phyloP scores from a whole-genome alignment of 768 basidiomycete genomes.

The Cyathus striatus region DNA sequence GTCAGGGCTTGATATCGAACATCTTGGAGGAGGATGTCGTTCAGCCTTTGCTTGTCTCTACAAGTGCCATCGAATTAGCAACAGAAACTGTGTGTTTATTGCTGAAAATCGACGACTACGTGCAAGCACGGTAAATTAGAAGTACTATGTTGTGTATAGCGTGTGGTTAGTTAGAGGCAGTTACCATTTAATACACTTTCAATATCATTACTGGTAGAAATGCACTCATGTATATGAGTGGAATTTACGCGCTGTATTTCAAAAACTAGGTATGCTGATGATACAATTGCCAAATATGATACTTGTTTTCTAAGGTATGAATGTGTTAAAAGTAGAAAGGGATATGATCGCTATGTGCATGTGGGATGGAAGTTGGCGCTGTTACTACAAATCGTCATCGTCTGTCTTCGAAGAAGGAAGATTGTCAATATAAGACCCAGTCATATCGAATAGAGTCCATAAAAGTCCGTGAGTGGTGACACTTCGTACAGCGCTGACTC shows the following conservation, averaged over 20 bases:
- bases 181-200: neutral
- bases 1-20: constrained; percentile 91
- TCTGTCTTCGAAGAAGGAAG: constrained; percentile 27
- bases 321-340: constrained; percentile 1
- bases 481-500: constrained; percentile 88
- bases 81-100: constrained; percentile 97
- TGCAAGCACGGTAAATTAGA: constrained; percentile 58
- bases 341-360: neutral
- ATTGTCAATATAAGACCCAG: constrained; percentile 67
- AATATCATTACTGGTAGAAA: neutral
- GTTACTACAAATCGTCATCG: neutral
- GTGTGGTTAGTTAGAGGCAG: neutral
- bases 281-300: constrained; percentile 3
- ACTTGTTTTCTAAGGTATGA: constrained; percentile 10
- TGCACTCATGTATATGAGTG: constrained; percentile 2
- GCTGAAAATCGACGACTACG: constrained; percentile 94
- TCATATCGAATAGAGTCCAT: constrained; percentile 91
- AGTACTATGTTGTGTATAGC: neutral
- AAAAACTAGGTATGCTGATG: neutral
- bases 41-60: constrained; percentile 91
- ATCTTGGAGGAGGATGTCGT: constrained; percentile 97
- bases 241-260: neutral
- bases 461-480: constrained; percentile 91
- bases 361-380: neutral
- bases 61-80: constrained; percentile 90